phyloP scores from a whole-genome alignment of 2,329 filamentous ascomycete species.

The Diaporthe destruens region DNA sequence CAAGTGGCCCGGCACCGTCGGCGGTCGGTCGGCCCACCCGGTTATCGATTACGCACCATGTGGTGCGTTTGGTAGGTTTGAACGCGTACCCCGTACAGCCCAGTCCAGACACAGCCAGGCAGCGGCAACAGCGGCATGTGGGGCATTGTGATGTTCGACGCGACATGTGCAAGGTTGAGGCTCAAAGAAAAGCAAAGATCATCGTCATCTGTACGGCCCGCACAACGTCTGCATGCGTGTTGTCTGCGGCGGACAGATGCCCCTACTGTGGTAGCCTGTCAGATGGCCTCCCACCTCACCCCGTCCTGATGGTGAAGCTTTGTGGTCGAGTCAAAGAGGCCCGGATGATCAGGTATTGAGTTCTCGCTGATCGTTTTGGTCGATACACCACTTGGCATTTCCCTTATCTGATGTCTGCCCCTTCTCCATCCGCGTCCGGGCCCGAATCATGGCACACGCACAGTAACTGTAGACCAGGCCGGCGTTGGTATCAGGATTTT shows the following conservation, averaged over 20 bases:
- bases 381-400: background rate
- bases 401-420: background rate
- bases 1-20: constrained; percentile 5
- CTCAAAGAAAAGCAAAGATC: constrained; percentile 17
- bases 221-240: background rate
- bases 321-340: background rate
- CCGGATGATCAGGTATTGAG: constrained; percentile 22
- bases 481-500: constrained; percentile 2
- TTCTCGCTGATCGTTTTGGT: constrained; percentile 5
- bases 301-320: background rate
- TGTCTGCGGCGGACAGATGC: background rate
- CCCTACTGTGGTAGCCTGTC: background rate
- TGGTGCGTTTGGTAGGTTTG: background rate
- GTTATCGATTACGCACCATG: background rate
- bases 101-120: background rate
- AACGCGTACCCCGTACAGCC: background rate
- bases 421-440: background rate
- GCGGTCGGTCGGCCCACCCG: background rate
- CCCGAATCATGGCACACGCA: constrained; percentile 24
- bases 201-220: background rate
- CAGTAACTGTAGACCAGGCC: no score
- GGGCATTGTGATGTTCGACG: background rate
- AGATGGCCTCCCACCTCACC: background rate
- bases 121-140: constrained; percentile 19
- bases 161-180: constrained; percentile 18